Evolutionary conservation across 2,329 filamentous ascomycete species (phyloP), one percentile per base, ranked within the genome.

Genomic region (Aschersonia sp.): DNA sequence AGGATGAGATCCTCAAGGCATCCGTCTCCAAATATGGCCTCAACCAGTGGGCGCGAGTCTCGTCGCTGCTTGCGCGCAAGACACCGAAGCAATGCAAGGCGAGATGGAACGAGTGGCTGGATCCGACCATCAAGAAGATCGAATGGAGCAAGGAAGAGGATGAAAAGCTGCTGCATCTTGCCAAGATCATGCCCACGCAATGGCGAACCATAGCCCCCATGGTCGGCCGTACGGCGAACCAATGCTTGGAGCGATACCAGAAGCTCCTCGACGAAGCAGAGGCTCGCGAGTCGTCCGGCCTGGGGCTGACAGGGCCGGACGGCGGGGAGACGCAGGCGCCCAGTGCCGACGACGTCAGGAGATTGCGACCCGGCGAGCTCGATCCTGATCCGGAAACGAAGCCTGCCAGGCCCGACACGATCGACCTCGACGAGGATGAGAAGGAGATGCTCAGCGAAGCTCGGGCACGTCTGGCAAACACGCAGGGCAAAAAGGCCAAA

Each of bases 361-460:
- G 81, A 55, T 66, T 98, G 62, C 81, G 87, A 55, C 90, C 92
- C 5, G 92, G 92, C 55, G 92, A 98, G 68, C 77, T 95, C 51
- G 92, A 98, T 58, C 89, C 90, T n/a, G 90, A 97, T 59, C 88
- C 92, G 8, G 92, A 98, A 66, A 92, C 85, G 56, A 95, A 95
- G 64, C 92, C 92, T 48, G 92, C 92, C 37, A 77, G 89, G 50
- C 92, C 92, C 40, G 92, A 98, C 64, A 95, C 92, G 5, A 92
- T 98, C 62, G 92, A 98, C 66, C 80, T 98, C 58, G 92, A 98
- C 62, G 92, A 98, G 63, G 92, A 98, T 61, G 92, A 98, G 66
- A 97, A 98, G 71, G 92, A 98, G 67, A 98, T 98, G 92, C 68
- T 98, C 59, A 95, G 89, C 62, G 92, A 98, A 69, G 92, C 92